Percentiles rank a stretch among this genome's conserved stretches.
Conservation (phyloP, 345 rosid genomes). For the Hypericum androsaemum region DNA sequence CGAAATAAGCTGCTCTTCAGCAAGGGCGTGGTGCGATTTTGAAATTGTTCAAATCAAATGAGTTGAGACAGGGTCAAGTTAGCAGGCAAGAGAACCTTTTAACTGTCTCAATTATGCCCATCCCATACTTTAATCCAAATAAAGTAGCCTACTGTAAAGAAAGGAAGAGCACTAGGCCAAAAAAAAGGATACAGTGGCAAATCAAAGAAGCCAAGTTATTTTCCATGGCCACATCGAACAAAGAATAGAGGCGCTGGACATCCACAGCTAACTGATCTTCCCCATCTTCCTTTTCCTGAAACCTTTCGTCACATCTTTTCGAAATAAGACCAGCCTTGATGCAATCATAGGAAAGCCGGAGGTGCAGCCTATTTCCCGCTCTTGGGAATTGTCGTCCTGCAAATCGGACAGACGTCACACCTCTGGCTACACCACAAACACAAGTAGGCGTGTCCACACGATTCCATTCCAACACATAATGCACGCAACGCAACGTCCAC, state of each 20-base stretch:
- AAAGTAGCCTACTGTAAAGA: no score
- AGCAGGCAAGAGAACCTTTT: no score
- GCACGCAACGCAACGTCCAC: conserved; percentile 73
- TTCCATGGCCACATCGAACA: conserved; percentile 83
- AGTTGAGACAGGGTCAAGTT: no score
- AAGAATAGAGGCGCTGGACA: conserved; percentile 75
- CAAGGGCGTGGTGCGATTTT: no score
- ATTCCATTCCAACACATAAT: conserved; percentile 45
- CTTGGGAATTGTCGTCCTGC: conserved; percentile 46
- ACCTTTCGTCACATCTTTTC: conserved; percentile 40
- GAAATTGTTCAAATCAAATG: no score
- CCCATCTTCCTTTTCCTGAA: conserved; percentile 50
- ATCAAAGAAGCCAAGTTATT: conserved; percentile 75
- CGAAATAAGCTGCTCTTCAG: no score
- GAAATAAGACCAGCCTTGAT: conserved; percentile 74
- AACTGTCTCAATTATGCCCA: no score
- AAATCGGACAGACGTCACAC: conserved; percentile 83
- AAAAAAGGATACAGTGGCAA: conserved; percentile 83
- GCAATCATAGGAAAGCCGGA: conserved; percentile 75
- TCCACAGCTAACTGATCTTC: conserved; percentile 51
- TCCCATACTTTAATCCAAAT: no score
- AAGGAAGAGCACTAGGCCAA: neutral
- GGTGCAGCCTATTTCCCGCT: conserved; percentile 31
- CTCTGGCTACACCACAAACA: conserved; percentile 76
- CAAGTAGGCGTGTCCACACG: conserved; percentile 90